phyloP scores from a whole-genome alignment of 257 asterid species.

The Fraxinus pennsylvanica region DNA sequence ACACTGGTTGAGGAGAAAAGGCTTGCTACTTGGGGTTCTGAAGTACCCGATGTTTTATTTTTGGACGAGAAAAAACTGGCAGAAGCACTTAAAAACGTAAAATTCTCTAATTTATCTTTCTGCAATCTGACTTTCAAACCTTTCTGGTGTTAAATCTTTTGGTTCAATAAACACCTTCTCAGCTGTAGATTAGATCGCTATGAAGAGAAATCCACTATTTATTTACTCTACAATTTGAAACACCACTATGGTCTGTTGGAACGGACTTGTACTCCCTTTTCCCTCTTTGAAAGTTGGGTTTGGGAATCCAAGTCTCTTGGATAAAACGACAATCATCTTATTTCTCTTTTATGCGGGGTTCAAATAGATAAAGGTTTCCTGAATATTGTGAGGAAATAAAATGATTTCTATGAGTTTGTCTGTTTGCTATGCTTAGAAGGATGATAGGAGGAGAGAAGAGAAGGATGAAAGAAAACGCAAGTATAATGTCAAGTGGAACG shows the following conservation, averaged over 20 bases:
- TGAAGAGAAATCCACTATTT: too few species aligned
- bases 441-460: constrained; percentile 62
- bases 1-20: constrained; percentile 63
- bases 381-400: not conserved
- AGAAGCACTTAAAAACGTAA: constrained; percentile 79
- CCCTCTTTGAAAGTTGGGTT: not conserved
- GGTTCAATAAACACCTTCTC: too few species aligned
- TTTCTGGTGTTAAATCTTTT: not conserved
- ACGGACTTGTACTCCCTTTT: too few species aligned
- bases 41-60: constrained; percentile 80
- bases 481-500: constrained; percentile 85
- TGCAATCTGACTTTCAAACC: not conserved
- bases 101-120: not conserved
- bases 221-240: not conserved
- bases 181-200: too few species aligned
- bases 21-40: constrained; percentile 89
- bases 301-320: not conserved
- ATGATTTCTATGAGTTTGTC: constrained; percentile 1
- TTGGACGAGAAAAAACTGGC: constrained; percentile 65
- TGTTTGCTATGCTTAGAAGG: constrained; percentile 56
- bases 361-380: not conserved
- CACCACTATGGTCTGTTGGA: not conserved
- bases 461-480: constrained; percentile 89
- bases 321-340: too few species aligned
- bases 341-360: not conserved